Evolutionary conservation across 2,329 filamentous ascomycete species (phyloP).

Genomic region (Phaeosphaeria sp.): DNA sequence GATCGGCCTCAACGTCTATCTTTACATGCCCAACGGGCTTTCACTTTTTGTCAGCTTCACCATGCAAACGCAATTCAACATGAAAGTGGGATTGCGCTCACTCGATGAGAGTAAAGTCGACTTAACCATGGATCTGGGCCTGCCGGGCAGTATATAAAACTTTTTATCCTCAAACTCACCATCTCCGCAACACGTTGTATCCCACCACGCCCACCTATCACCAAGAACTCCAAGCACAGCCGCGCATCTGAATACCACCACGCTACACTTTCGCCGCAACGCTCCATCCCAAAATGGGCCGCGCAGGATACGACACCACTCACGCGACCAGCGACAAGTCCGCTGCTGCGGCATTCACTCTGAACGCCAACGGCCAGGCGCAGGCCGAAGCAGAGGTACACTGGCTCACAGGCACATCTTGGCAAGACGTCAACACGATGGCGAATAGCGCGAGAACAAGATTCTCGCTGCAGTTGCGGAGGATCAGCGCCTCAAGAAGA

Average conservation of each 20-base stretch:
- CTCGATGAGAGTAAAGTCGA: not conserved
- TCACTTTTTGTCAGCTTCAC: not conserved
- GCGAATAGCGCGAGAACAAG: not conserved
- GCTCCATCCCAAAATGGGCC: constrained; percentile 17
- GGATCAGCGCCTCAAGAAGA: not conserved
- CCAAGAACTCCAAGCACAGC: not conserved
- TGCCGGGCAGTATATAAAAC: not conserved
- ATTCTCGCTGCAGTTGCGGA: not conserved
- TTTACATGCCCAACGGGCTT: not conserved
- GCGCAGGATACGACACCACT: constrained; percentile 26
- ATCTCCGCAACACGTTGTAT: not conserved
- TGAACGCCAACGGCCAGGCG: constrained; percentile 1
- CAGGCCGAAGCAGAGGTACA: constrained; percentile 5
- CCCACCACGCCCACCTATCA: not conserved
- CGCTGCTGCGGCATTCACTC: constrained; percentile 3
- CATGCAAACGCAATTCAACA: not conserved
- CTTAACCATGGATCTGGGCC: not conserved
- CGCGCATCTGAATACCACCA: not conserved
- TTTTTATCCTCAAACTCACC: not conserved
- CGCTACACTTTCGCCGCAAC: not conserved
- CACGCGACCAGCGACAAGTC: constrained; percentile 5
- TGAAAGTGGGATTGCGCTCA: not conserved
- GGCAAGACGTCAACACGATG: not conserved
- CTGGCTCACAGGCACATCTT: constrained; percentile 18
- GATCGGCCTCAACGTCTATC: not conserved